Conservation (phyloP, 257 asterid genomes). For the Jasminum sambac region DNA sequence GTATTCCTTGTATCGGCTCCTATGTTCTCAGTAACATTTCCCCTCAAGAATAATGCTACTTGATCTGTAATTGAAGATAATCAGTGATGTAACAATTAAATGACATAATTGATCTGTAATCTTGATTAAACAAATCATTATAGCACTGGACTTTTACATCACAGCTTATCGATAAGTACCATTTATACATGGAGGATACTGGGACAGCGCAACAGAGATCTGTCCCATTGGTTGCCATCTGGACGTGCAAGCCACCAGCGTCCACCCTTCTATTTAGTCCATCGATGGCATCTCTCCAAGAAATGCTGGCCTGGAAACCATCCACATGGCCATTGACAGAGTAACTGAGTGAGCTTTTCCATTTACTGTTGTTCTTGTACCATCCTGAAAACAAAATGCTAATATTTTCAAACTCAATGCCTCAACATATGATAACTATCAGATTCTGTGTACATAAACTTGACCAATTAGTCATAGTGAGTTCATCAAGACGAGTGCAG, state of each 20-base stretch:
- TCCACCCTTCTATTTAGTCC: not conserved
- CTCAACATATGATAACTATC: too few relatives aligned
- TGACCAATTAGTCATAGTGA: not conserved
- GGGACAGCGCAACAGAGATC: not conserved
- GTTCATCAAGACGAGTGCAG: not conserved
- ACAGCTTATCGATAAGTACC: too few relatives aligned
- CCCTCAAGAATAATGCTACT: not conserved
- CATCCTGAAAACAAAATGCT: slow-evolving; percentile 16
- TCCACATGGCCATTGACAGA: slow-evolving; percentile 28
- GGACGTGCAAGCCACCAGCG: not conserved
- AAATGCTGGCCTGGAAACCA: not conserved
- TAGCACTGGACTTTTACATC: too few relatives aligned
- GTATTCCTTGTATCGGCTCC: not conserved
- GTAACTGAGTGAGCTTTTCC: slow-evolving; percentile 32
- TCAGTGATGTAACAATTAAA: too few relatives aligned
- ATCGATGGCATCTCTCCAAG: not conserved
- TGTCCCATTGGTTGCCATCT: not conserved
- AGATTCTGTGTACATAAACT: not conserved
- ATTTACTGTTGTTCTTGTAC: slow-evolving; percentile 12
- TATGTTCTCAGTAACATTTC: not conserved
- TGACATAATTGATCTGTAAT: too few relatives aligned
- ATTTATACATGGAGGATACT: not conserved
- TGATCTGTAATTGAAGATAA: too few relatives aligned
- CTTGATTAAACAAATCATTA: too few relatives aligned
- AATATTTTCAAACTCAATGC: not conserved